A percentile compares a stretch with the other conserved stretches of the same genome.
Conservation (phyloP, 768 basidiomycete genomes). For the Gloeopeniophorella convolvens region DNA sequence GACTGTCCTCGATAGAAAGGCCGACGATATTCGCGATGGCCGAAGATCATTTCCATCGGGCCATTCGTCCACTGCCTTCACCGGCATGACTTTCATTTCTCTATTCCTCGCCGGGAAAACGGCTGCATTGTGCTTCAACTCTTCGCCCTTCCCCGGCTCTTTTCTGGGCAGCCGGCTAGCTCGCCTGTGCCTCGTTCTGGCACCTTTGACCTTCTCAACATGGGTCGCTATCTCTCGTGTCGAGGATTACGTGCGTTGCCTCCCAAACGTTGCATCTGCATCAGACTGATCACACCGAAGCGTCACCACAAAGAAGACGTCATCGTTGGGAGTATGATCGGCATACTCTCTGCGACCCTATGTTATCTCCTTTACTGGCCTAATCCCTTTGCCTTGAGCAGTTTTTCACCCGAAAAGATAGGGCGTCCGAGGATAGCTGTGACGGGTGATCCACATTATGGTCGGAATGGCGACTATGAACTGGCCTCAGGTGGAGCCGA, state of each 20-base stretch:
- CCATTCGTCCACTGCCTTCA: conserved; percentile 60
- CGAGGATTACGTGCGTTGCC: conserved; percentile 53
- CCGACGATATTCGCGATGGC: conserved; percentile 38
- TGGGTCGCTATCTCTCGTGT: conserved; percentile 58
- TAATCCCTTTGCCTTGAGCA: conserved; percentile 44
- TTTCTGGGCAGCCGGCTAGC: conserved; percentile 42
- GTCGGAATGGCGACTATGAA: conserved; percentile 38
- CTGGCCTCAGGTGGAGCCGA: conserved; percentile 23
- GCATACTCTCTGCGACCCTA: conserved; percentile 41
- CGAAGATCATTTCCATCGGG: conserved; percentile 64
- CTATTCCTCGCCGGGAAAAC: conserved; percentile 62
- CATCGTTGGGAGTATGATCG: conserved; percentile 55
- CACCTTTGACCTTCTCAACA: conserved; percentile 48
- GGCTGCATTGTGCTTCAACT: conserved; percentile 47
- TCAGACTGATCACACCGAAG: conserved; percentile 29
- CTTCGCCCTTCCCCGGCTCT: conserved; percentile 31
- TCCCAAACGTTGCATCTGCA: conserved; percentile 1
- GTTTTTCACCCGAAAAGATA: conserved; percentile 29
- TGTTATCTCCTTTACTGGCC: conserved; percentile 63
- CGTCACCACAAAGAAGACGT: conserved; percentile 67
- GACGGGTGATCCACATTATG: conserved; percentile 18
- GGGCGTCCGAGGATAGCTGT: conserved; percentile 41
- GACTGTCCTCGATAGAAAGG: conserved; percentile 24
- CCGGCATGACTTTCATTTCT: conserved; percentile 57
- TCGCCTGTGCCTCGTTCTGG: conserved; percentile 40